Base-by-base conservation (phyloP, 2,329 filamentous ascomycete genomes). In the Sphaerulina populicola region DNA sequence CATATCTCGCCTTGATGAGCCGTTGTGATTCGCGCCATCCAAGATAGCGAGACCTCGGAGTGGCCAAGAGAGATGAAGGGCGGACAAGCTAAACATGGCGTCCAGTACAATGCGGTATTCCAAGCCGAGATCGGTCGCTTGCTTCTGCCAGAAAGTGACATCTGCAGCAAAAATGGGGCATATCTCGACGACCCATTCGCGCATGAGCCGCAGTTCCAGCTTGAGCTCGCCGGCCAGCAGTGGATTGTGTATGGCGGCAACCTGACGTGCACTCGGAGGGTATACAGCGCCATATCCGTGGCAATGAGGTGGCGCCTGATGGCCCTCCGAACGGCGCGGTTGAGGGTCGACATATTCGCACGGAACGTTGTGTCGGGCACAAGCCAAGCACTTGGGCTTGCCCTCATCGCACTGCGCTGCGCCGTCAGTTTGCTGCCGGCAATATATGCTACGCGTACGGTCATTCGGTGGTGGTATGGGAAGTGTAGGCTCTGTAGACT, bases 201-300 rank as follows among this genome's bases (percentile, higher is more conserved):
- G 60, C 57, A 62, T 63, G 21, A 63, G 55, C 10, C 51, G 54
- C 10, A 62, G 48, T 47, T 63, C 61, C 8, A 62, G 54, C 12
- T 45, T 40, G 2, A 51, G 54, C 44, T 60, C 55, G 30, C 27
- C 31, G 10, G 46, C 29, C 29, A 43, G n/a, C 4, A 18, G 14
- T 18, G 37, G 45, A 11, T 12, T 27, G 27, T 43, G 39, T 14
- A 49, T 33, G 23, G 38, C 45, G 18, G 14, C 10, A 29, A 38
- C 14, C 39, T 30, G 15, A 6, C 23, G 14, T 39, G 37, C 27
- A 37, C 11, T 27, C 15, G 37, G 9, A 21, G 15, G 15, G 12
- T 23, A 11, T 7, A 18, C 39, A 12, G 15, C 21, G 8, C 15
- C 21, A 18, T 41, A 41, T 4, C 39, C 39, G 2, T 21, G 15